Base-by-base conservation (phyloP, 2,329 filamentous ascomycete genomes). In the Paradendryphiella salina region DNA sequence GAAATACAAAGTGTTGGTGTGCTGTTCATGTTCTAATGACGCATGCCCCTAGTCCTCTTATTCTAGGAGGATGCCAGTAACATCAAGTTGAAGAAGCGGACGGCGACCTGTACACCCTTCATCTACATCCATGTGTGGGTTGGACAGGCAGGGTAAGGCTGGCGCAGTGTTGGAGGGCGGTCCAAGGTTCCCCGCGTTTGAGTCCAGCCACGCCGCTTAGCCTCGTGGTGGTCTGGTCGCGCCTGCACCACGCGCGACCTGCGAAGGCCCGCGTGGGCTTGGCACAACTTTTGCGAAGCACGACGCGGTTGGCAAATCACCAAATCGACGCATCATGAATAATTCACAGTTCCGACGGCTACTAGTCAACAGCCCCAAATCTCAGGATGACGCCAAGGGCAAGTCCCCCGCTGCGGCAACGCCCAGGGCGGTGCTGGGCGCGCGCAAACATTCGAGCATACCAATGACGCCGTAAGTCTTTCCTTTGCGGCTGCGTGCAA, bases 271-370 rank as follows among this genome's bases (percentile, higher is more conserved):
- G 26, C 33, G 9, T 29, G 35, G 26, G 40, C 50, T 50, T 53
- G 50, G 50, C 50, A 45, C 29, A 17, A 21, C 31, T 57, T 52
- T 46, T 51, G 48, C 48, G 36, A 23, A 41, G 29, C 31, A 17
- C 43, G 21, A 33, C 43, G 13, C 14, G 18, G 15, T 36, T 10
- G 20, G 31, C 33, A 23, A 20, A 26, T 51, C 36, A 35, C 31
- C 53, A 8, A 34, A 41, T 29, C 23, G 26, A 39, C 37, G 18
- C 51, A 56, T 47, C 50, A 97, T 99, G 94, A 96, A 97, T 73
- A 97, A 97, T 79, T 85, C 91, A 35, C 90, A 96, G 66, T 99
- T 99, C 67, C 87, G 94, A 46, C 87, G 88, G 58, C 82, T 97
- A 5, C 74, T 85, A 6, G 55, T 61, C 73, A 76, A 83, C 59